These are phyloP conservation scores for Discostella stelligeroides DNA, from an alignment of 108 stramenopile species.

Conservation along the genomic window DNA sequence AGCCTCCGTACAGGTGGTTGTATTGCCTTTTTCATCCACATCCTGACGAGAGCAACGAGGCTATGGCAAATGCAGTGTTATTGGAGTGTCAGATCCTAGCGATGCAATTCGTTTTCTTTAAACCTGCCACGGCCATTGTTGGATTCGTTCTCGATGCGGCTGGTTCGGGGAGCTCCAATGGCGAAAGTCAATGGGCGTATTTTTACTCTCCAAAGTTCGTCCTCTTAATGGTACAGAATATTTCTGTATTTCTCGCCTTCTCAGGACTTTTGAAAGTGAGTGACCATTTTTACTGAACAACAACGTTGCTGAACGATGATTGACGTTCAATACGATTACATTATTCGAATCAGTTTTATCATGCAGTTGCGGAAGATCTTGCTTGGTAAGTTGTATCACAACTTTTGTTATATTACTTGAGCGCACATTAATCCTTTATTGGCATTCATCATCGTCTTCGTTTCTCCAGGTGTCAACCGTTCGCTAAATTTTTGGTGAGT, in stretches of 20 bases:
- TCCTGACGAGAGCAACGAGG: constrained; percentile 58
- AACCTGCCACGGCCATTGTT: constrained; percentile 68
- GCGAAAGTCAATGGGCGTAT: constrained; percentile 51
- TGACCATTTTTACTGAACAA: too few species aligned
- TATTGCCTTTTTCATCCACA: constrained; percentile 60
- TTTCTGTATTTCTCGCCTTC: constrained; percentile 87
- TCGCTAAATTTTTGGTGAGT: constrained; percentile 86
- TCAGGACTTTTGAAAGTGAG: constrained; percentile 67
- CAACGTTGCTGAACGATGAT: too few species aligned
- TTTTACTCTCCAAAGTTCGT: constrained; percentile 68
- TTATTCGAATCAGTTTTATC: constrained; percentile 60
- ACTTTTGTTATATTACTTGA: background rate
- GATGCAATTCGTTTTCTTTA: constrained; percentile 87
- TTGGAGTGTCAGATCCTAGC: constrained; percentile 81
- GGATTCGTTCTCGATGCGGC: constrained; percentile 52
- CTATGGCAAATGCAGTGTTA: constrained; percentile 83
- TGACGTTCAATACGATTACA: too few species aligned
- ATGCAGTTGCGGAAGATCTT: constrained; percentile 76
- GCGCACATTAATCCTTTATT: background rate
- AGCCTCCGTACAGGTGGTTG: constrained; percentile 57
- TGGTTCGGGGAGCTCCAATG: background rate
- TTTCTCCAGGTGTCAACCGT: constrained; percentile 63
- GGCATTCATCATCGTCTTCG: too few species aligned
- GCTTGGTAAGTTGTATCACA: constrained; percentile 52
- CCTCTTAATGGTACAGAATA: constrained; percentile 71